A percentile compares a stretch with the other conserved stretches of the same genome.
Conservation (phyloP, 805 yeast genomes). For the Candida easanensis region DNA sequence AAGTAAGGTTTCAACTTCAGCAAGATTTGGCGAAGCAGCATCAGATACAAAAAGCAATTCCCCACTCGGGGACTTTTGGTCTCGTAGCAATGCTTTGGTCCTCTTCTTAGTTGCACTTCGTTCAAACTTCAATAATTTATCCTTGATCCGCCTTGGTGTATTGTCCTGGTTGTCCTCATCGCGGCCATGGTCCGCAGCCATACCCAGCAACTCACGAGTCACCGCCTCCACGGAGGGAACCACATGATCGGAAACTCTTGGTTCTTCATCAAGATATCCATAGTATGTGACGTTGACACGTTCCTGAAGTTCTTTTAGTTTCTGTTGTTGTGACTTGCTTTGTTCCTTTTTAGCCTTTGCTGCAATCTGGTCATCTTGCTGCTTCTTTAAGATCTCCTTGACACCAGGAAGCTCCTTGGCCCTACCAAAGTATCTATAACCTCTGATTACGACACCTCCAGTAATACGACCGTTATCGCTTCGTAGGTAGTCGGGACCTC, state of each 20-base stretch:
- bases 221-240: background rate
- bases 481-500: slow-evolving; percentile 62
- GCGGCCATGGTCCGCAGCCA: background rate
- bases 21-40: slow-evolving; percentile 7
- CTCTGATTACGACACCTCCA: slow-evolving; percentile 22
- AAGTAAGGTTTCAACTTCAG: slow-evolving; percentile 16
- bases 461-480: slow-evolving; percentile 26
- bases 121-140: slow-evolving; percentile 32
- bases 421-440: slow-evolving; percentile 68
- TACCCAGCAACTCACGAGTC: slow-evolving; percentile 3
- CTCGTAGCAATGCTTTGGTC: slow-evolving; percentile 5
- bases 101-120: slow-evolving; percentile 25
- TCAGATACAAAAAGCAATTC: slow-evolving; percentile 2
- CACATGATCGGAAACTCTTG: slow-evolving; percentile 1
- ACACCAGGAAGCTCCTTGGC: slow-evolving; percentile 82
- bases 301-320: slow-evolving; percentile 25
- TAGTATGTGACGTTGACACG: slow-evolving; percentile 38
- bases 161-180: background rate
- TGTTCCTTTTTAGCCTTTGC: slow-evolving; percentile 16
- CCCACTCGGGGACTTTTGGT: background rate
- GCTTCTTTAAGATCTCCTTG: slow-evolving; percentile 40
- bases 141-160: slow-evolving; percentile 2
- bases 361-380: slow-evolving; percentile 24
- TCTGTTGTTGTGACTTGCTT: slow-evolving; percentile 20
- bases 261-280: slow-evolving; percentile 35